Evolutionary conservation across 805 yeast species (phyloP), one percentile per base, ranked within the genome.

Genomic region (Lipomyces chichibuensis): DNA sequence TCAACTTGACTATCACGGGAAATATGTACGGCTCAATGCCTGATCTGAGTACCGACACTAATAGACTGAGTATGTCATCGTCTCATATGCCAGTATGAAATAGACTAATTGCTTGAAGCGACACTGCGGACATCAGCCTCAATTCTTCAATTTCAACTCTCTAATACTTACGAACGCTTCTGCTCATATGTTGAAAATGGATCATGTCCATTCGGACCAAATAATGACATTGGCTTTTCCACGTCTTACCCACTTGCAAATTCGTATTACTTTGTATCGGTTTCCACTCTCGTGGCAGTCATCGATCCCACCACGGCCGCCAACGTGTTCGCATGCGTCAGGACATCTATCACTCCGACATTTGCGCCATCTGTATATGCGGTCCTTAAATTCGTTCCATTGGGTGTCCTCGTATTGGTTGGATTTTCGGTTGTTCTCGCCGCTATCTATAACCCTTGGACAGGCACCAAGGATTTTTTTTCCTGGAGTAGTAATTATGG

Each of bases 401-500:
- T 83, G 1, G 77, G 78, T 2, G 75, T 88, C 5, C 55, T 69
- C 27, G 13, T 61, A 1, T 49, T 69, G 9, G 59, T 85, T 49
- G 69, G 73, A 25, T 37, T 77, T 1, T 72, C 79, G 23, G 78
- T 79, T 64, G 67, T 79, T 49, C 74, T 83, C 66, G 78, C 81
- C 29, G 72, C 75, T 49, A 77, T 81, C 7, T 77, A 82, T 60
- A 83, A 89, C 51, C 87, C 90, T 0, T 84, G 77, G 91, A 86
- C 77, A 77, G 90, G 37, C 74, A 83, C 57, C 80, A 85, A 69
- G 84, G 87, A 43, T 82, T 85, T 73, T 72, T 87, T 64, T 78
- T 81, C 72, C 72, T 79, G 65, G 88, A 88, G 32, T 81, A 65
- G 89, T 6, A 84, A 87, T 35, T 85, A 85, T 58, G 86, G 89